These are phyloP conservation scores for Ceratobasidium sp. DNA, from an alignment of 1,284 basidiomycete genomes.

Conservation along the genomic window DNA sequence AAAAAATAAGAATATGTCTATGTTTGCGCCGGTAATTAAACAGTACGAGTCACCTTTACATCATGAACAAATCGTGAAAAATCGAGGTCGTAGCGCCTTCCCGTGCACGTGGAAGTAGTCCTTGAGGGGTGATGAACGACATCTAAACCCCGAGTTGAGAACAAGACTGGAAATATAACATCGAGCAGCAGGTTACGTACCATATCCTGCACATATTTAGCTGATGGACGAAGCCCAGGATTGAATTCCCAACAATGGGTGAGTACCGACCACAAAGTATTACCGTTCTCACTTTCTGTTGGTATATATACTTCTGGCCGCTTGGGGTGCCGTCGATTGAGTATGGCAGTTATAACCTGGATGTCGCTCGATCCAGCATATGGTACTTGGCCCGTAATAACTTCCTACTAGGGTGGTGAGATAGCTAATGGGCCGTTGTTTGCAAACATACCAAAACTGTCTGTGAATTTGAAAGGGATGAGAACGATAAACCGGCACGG, in stretches of 20 bases:
- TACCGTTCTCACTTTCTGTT: neutral
- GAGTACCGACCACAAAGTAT: slow-evolving; percentile 3
- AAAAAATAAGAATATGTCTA: no score
- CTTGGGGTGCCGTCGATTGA: neutral
- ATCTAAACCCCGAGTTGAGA: no score
- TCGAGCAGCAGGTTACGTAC: neutral
- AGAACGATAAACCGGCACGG: neutral
- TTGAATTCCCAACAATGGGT: neutral
- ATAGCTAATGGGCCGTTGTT: no score
- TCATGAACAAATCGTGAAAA: no score
- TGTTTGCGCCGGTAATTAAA: no score
- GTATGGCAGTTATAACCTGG: neutral
- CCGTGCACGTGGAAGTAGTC: no score
- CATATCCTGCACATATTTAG: neutral
- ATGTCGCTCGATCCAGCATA: neutral
- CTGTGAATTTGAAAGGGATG: neutral
- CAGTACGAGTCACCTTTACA: no score
- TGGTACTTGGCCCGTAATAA: neutral
- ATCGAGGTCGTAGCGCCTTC: no score
- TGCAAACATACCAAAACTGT: neutral
- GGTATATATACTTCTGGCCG: neutral
- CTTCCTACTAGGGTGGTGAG: neutral
- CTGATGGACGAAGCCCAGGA: neutral
- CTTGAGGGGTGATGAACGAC: no score
- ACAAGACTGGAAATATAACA: no score